Evolutionary conservation across 1,139 yeast species (phyloP), one percentile per base, ranked within the genome.

Genomic region (Suhomyces bolitotheri): DNA sequence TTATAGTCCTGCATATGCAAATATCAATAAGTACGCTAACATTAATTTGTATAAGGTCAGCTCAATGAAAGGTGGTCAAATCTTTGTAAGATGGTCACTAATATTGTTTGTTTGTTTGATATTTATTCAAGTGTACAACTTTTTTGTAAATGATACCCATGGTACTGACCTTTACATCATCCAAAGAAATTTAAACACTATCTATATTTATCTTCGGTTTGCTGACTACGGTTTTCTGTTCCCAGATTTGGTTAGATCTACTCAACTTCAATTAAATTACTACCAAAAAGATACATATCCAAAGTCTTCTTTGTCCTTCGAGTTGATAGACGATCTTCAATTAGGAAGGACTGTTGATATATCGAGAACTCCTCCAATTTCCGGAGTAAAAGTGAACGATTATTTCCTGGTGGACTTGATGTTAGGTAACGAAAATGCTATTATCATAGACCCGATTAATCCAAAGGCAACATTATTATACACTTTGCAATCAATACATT

Each of bases 181-280:
- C n/a, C n/a, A n/a, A n/a, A n/a, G n/a, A n/a, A n/a, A n/a, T n/a
- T n/a, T n/a, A n/a, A n/a, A n/a, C n/a, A n/a, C n/a, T n/a, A n/a
- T n/a, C n/a, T n/a, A 61, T 1, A 51, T 74, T 3, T 45, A 57
- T 25, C 46, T 71, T 14, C 52, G 53, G 21, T 61, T 60, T 39
- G 65, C 63, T 0, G 72, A 71, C 36, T 47, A 49, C 10, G 70
- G 72, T 2, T 66, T 74, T 41, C 41, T 46, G 7, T 67, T 76
- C 33, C 80, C 80, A 0, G 82, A 77, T 47, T 51, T 76, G 23
- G 59, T 59, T 1, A 53, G 54, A 16, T 77, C 80, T 1, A 46
- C 71, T 0, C 70, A 66, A 33, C 39, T 60, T 2, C 80, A 76
- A 47, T 38, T 73, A 1, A 60, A 66, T 31, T 22, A 36, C 33